Percentiles rank a stretch among this genome's conserved stretches.
These are phyloP conservation scores for Entomortierella chlamydospora DNA, from an alignment of 192 early-diverging fungal genomes.

Conservation along the genomic window DNA sequence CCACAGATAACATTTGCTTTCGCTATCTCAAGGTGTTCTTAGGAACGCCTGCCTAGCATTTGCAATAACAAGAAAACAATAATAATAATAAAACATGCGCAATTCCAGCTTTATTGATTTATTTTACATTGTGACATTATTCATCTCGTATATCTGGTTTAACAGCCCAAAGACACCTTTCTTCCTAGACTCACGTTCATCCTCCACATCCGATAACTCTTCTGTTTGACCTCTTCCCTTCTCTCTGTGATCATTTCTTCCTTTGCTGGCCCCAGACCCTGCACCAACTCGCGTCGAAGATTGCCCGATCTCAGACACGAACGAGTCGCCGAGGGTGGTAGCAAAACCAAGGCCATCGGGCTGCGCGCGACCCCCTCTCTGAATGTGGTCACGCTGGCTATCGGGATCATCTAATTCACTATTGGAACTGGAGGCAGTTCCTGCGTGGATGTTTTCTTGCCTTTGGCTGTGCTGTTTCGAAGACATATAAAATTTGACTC, in stretches of 20 bases:
- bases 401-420: slow-evolving; percentile 10
- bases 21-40: too few species aligned
- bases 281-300: background rate
- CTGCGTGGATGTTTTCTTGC: background rate
- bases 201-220: slow-evolving; percentile 47
- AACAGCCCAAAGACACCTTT: slow-evolving; percentile 63
- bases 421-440: slow-evolving; percentile 13
- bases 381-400: background rate
- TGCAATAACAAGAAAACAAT: too few species aligned
- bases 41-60: too few species aligned
- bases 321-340: slow-evolving; percentile 46
- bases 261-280: slow-evolving; percentile 11
- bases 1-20: too few species aligned
- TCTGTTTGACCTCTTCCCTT: slow-evolving; percentile 6
- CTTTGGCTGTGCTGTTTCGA: background rate
- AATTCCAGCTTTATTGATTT: too few species aligned
- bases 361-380: background rate
- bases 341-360: background rate
- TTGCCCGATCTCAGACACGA: slow-evolving; percentile 46
- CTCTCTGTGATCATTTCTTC: background rate
- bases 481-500: slow-evolving; percentile 23
- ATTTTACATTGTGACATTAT: slow-evolving; percentile 54
- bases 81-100: too few species aligned
- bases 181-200: slow-evolving; percentile 43
- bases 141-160: slow-evolving; percentile 68